Base-by-base conservation (phyloP, 192 early-diverging fungal species). In the Funneliformis geosporum region DNA sequence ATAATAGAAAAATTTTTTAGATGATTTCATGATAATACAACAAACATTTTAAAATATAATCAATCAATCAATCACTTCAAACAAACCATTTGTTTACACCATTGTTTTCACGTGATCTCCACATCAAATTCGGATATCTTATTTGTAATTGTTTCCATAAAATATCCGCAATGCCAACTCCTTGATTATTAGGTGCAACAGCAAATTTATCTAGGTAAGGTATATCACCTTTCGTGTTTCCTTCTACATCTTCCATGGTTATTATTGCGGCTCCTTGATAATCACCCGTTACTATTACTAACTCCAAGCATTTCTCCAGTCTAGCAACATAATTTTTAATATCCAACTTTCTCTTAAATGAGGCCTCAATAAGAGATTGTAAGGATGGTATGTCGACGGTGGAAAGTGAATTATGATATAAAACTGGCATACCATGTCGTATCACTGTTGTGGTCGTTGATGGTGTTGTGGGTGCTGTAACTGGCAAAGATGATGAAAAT, bases 151-250 rank as follows among this genome's bases (percentile, higher is more conserved):
- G 87, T 59, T 91, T 90, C 97, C 97, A 98, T 64, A 98, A 81
- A n/a, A 97, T 96, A 82, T 98, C 97, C 0, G 96, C 95, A 62
- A 96, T 89, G 0, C 97, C 97, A 27, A 94, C 94, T 11, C 97
- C 97, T 85, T 98, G 97, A 68, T 86, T 89, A 25, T 87, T 87
- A 1, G 96, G 97, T 3, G 90, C 87, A 18, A 97, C 94, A 0
- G 94, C 94, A 85, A 97, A 97, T 79, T 98, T 98, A 87, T 98
- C 97, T 27, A 98, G 83, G 76, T 98, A 98, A 27, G 84, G 74
- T 12, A 80, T 71, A 67, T 65, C 64, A 18, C 38, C 64, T 21
- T 66, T 75, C 5, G 50, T 40, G 23, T 67, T 23, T 7, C 46
- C 16, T 75, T 83, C 73, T 62, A 79, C 80, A 8, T 78, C 76